These are phyloP conservation scores for Fusarium sp. DNA, from an alignment of 2,329 filamentous ascomycete species.

Conservation along the genomic window DNA sequence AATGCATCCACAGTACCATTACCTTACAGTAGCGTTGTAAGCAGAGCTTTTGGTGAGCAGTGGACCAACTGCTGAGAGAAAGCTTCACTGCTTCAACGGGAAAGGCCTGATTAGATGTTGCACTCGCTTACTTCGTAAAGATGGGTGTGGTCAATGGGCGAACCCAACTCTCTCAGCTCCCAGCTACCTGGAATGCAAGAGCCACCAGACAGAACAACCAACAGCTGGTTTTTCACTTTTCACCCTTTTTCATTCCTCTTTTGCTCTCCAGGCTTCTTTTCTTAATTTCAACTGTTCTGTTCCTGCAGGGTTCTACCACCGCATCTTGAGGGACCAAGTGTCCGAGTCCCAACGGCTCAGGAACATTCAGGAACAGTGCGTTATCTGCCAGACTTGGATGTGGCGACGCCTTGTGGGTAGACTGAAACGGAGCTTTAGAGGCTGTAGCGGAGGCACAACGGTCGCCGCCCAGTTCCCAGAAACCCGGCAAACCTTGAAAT, in stretches of 20 bases:
- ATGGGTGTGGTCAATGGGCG: constrained; percentile 24
- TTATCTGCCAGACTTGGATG: constrained; percentile 26
- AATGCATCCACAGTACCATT: background rate
- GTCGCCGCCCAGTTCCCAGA: constrained; percentile 18
- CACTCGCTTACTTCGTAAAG: constrained; percentile 18
- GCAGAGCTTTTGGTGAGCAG: constrained; percentile 17
- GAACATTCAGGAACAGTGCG: constrained; percentile 8
- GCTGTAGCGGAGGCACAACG: constrained; percentile 29
- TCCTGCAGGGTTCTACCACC: constrained; percentile 20
- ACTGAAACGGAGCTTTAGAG: constrained; percentile 8
- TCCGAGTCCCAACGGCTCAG: constrained; percentile 7
- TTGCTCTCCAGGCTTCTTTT: background rate
- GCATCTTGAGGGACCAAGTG: constrained; percentile 1
- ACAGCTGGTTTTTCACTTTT: background rate
- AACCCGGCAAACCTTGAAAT: constrained; percentile 27
- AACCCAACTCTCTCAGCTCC: constrained; percentile 9
- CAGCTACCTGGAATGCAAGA: constrained; percentile 39
- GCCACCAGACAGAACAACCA: background rate
- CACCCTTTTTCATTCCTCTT: background rate
- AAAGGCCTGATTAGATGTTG: constrained; percentile 22
- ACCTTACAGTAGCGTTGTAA: constrained; percentile 13
- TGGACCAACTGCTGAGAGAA: constrained; percentile 7
- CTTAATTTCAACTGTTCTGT: constrained; percentile 1
- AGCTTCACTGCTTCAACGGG: constrained; percentile 16
- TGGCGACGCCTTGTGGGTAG: constrained; percentile 11